phyloP scores from a whole-genome alignment of 2,329 filamentous ascomycete species.

The Pseudohalonectria lignicola region DNA sequence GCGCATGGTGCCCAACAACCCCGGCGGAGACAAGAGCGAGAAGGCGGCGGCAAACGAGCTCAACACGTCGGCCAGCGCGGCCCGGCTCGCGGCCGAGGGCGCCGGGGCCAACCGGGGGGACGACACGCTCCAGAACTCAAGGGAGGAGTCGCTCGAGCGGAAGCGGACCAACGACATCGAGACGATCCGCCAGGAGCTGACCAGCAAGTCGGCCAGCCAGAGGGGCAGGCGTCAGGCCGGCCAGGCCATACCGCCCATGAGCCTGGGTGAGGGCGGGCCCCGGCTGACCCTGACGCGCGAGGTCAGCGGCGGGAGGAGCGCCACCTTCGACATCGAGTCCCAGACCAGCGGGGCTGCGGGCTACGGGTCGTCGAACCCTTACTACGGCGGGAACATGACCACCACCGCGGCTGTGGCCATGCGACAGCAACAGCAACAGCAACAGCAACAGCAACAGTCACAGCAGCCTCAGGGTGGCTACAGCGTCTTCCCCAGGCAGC shows the following conservation, averaged over 20 bases:
- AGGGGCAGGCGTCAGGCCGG: slow-evolving; percentile 35
- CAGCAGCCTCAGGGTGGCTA: not conserved
- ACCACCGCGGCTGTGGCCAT: too few relatives aligned
- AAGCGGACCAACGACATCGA: slow-evolving; percentile 23
- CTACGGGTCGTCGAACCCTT: not conserved
- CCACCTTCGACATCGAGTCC: not conserved
- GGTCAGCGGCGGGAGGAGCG: not conserved
- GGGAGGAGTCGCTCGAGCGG: slow-evolving; percentile 22
- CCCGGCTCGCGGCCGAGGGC: slow-evolving; percentile 20
- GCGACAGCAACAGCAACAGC: not conserved
- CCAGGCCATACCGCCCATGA: slow-evolving; percentile 27
- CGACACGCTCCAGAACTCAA: slow-evolving; percentile 18
- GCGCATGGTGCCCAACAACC: slow-evolving; percentile 47
- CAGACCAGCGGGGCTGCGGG: not conserved
- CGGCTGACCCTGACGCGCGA: slow-evolving; percentile 1
- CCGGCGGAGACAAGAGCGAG: slow-evolving; percentile 20
- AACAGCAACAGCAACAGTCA: not conserved
- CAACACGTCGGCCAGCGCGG: slow-evolving; percentile 24
- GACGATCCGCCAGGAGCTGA: slow-evolving; percentile 16
- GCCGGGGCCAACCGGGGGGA: slow-evolving; percentile 26
- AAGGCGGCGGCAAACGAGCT: slow-evolving; percentile 32
- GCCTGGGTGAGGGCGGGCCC: slow-evolving; percentile 8
- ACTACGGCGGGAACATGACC: not conserved
- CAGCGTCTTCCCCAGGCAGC: slow-evolving; percentile 1
- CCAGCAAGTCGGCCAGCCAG: slow-evolving; percentile 29